Conservation (phyloP, 768 basidiomycete genomes). For the Rubroboletus satanas region DNA sequence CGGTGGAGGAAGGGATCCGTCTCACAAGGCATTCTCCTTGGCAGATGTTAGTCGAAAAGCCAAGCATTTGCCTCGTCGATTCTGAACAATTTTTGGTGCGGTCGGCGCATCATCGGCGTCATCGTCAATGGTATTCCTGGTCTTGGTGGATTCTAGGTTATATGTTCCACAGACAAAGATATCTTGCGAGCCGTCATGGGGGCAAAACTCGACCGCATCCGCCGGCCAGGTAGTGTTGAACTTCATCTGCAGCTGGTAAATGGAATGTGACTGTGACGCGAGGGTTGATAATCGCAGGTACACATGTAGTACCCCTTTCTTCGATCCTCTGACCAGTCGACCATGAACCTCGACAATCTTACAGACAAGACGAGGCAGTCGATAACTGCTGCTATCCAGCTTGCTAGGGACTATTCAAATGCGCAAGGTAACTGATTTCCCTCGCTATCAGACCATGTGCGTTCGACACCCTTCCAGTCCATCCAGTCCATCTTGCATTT, state of each 20-base stretch:
- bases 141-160: conserved; percentile 51
- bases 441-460: background rate
- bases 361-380: conserved; percentile 80
- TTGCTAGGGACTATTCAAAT: conserved; percentile 81
- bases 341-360: conserved; percentile 61
- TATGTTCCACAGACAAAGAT: conserved; percentile 92
- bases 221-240: conserved; percentile 80
- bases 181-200: conserved; percentile 51
- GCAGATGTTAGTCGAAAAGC: conserved; percentile 49
- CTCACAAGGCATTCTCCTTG: conserved; percentile 36
- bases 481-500: conserved; percentile 80
- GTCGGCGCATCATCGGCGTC: background rate
- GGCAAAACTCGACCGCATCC: conserved; percentile 90
- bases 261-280: conserved; percentile 6
- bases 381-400: conserved; percentile 66
- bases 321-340: background rate
- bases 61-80: conserved; percentile 68
- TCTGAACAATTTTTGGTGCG: conserved; percentile 27
- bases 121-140: background rate
- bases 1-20: background rate
- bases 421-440: conserved; percentile 55
- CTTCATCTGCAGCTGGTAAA: background rate
- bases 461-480: conserved; percentile 42
- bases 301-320: background rate
- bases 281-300: background rate